phyloP scores from a whole-genome alignment of 2,329 filamentous ascomycete genomes.

The Ophiostoma perfectum region DNA sequence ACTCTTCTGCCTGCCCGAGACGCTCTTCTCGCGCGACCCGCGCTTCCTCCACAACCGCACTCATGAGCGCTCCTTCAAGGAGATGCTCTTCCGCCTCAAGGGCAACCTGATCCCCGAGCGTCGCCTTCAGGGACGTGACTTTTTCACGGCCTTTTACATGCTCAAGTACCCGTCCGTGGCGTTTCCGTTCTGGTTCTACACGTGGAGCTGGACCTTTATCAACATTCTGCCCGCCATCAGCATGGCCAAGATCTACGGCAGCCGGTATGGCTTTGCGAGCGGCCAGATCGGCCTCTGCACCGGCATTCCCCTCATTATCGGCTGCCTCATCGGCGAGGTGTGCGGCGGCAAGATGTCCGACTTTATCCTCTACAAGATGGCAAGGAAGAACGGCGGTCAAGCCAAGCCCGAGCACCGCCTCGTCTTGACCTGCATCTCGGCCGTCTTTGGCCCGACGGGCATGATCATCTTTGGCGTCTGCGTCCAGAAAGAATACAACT shows the following conservation, averaged over 20 bases:
- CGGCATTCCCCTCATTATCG: slow-evolving; percentile 24
- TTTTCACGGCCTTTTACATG: slow-evolving; percentile 22
- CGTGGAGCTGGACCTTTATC: slow-evolving; percentile 24
- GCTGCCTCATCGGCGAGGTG: slow-evolving; percentile 24
- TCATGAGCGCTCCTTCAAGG: slow-evolving; percentile 16
- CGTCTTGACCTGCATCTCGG: slow-evolving; percentile 20
- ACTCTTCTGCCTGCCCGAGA: slow-evolving; percentile 22
- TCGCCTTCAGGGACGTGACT: slow-evolving; percentile 19
- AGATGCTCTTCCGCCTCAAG: slow-evolving; percentile 17
- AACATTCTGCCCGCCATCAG: slow-evolving; percentile 26
- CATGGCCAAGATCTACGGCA: slow-evolving; percentile 26
- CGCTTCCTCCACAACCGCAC: slow-evolving; percentile 15
- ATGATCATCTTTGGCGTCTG: slow-evolving; percentile 24
- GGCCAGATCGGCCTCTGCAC: slow-evolving; percentile 24
- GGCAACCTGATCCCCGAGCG: slow-evolving; percentile 22
- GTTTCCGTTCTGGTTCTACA: slow-evolving; percentile 23
- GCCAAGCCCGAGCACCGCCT: slow-evolving; percentile 25
- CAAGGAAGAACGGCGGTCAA: slow-evolving; percentile 16
- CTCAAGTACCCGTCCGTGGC: slow-evolving; percentile 24
- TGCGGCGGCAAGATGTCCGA: slow-evolving; percentile 25
- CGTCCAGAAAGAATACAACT: slow-evolving; percentile 19
- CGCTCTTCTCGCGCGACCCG: slow-evolving; percentile 22
- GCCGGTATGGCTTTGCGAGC: slow-evolving; percentile 20
- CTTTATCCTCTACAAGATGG: slow-evolving; percentile 19
- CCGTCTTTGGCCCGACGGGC: slow-evolving; percentile 22